Percentiles rank a stretch among this genome's conserved stretches.
Conservation (phyloP, 2,329 filamentous ascomycete species). For the Cercospora sp. region DNA sequence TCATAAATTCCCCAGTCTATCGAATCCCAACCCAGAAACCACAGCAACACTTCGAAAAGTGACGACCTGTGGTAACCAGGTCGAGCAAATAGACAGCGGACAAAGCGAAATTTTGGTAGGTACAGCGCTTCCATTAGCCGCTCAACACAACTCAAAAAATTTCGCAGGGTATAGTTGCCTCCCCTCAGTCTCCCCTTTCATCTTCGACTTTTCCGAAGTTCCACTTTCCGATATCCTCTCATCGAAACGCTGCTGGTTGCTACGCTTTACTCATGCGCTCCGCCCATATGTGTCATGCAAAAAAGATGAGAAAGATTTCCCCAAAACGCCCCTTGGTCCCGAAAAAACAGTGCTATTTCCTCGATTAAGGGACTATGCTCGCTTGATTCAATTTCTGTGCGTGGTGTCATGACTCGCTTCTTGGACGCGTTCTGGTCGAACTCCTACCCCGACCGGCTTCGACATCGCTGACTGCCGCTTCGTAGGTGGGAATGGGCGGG, state of each 20-base stretch:
- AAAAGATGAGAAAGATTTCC: constrained; percentile 4
- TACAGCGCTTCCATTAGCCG: background rate
- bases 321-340: constrained; percentile 2
- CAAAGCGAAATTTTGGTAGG: background rate
- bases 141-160: background rate
- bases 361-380: constrained; percentile 3
- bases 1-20: background rate
- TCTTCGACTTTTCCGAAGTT: no score
- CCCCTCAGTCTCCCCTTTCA: background rate
- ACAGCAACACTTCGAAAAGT: background rate
- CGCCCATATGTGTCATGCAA: constrained; percentile 10
- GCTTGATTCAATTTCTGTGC: background rate
- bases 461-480: constrained; percentile 61
- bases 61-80: no score
- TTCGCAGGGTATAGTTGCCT: constrained; percentile 2
- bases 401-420: constrained; percentile 24
- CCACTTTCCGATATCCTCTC: no score
- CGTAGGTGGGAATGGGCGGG: constrained; percentile 81
- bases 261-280: constrained; percentile 16
- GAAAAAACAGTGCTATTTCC: background rate
- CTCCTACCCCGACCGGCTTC: constrained; percentile 33
- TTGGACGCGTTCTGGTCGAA: constrained; percentile 26
- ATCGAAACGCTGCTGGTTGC: constrained; percentile 6
- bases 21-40: background rate
- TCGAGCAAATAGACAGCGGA: no score